Conservation (phyloP, 768 basidiomycete genomes). For the Boletellus emodensis region DNA sequence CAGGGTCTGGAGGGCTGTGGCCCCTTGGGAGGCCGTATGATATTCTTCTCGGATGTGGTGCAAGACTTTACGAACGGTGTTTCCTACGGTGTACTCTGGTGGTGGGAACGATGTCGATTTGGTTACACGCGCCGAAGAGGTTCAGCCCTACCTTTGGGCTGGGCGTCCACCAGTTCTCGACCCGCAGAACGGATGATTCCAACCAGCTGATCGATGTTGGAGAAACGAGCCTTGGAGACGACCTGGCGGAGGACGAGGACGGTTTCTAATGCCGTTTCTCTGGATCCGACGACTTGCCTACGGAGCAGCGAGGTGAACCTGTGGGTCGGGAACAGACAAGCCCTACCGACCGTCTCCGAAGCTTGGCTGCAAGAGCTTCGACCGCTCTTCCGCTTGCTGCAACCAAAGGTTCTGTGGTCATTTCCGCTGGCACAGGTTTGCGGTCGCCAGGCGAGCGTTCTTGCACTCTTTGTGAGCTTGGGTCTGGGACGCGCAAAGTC, state of each 20-base stretch:
- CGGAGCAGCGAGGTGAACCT: conserved; percentile 2
- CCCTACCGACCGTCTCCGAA: conserved; percentile 63
- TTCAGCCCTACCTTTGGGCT: conserved; percentile 77
- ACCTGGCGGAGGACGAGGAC: conserved; percentile 85
- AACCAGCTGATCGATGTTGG: conserved; percentile 81
- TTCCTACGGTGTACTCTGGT: conserved; percentile 90
- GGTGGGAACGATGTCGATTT: conserved; percentile 1
- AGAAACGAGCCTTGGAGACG: conserved; percentile 81
- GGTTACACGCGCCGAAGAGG: conserved; percentile 2
- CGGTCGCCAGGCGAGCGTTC: background rate
- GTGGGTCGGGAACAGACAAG: conserved; percentile 35
- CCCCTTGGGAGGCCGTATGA: conserved; percentile 64
- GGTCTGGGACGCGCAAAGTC: background rate
- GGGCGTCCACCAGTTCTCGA: conserved; percentile 77
- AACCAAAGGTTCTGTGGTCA: conserved; percentile 40
- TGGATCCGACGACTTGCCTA: conserved; percentile 91
- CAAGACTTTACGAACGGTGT: conserved; percentile 88
- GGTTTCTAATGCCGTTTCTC: conserved; percentile 85
- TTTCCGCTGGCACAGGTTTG: conserved; percentile 15
- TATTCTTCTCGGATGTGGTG: conserved; percentile 96
- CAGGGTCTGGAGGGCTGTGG: conserved; percentile 35
- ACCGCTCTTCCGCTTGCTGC: conserved; percentile 54
- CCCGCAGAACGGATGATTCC: conserved; percentile 78
- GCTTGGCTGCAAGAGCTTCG: conserved; percentile 63
- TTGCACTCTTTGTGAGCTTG: background rate